phyloP scores from a whole-genome alignment of 2,329 filamentous ascomycete species.

The Neofusicoccum ribis region DNA sequence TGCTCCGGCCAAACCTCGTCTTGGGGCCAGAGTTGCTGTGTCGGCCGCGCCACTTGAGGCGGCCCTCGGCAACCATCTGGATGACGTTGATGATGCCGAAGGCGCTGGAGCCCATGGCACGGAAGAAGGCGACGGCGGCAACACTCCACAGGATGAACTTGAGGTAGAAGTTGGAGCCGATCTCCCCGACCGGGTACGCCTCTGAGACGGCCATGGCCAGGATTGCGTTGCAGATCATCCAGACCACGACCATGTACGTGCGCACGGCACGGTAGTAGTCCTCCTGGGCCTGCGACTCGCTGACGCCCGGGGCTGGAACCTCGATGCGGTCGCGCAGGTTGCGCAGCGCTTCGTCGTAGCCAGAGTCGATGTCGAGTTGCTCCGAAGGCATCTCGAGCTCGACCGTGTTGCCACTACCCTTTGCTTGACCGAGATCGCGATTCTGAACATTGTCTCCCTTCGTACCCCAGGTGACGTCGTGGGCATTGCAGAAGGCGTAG shows the following conservation, averaged over 20 bases:
- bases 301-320: slow-evolving; percentile 62
- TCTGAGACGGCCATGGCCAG: slow-evolving; percentile 93
- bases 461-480: slow-evolving; percentile 98
- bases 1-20: slow-evolving; percentile 1
- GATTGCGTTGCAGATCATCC: slow-evolving; percentile 90
- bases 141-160: slow-evolving; percentile 93
- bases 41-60: slow-evolving; percentile 58
- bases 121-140: slow-evolving; percentile 81
- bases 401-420: slow-evolving; percentile 72
- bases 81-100: slow-evolving; percentile 84
- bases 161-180: slow-evolving; percentile 85
- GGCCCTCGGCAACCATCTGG: slow-evolving; percentile 83
- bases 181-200: slow-evolving; percentile 70
- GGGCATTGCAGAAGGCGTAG: slow-evolving; percentile 98
- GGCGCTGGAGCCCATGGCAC: slow-evolving; percentile 76
- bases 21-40: not conserved
- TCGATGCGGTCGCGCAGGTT: slow-evolving; percentile 93
- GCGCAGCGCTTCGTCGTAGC: slow-evolving; percentile 93
- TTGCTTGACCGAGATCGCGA: slow-evolving; percentile 86
- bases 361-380: slow-evolving; percentile 95
- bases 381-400: slow-evolving; percentile 97
- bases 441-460: slow-evolving; percentile 96
- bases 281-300: slow-evolving; percentile 85
- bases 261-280: slow-evolving; percentile 98
- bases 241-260: slow-evolving; percentile 95